Evolutionary conservation across 2,329 filamentous ascomycete genomes (phyloP), one percentile per base, ranked within the genome.

Genomic region (Tricladium varicosporioides): DNA sequence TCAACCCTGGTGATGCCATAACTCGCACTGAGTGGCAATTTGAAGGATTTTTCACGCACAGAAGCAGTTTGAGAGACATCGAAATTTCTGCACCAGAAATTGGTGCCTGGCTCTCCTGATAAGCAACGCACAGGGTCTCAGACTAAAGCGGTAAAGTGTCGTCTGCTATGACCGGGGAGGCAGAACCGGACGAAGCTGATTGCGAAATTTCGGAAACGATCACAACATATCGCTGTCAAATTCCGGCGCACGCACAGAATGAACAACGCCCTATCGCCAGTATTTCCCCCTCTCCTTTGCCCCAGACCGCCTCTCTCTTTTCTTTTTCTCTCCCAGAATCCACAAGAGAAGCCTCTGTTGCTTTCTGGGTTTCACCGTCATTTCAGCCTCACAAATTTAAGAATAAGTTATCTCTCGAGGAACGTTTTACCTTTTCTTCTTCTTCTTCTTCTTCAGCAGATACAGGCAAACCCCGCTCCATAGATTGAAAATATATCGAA

Each of bases 1-100:
- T 65, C 63, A 62, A 33, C 51, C 45, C 58, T 61, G 52, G 56
- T 47, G 14, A 5, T 2, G 2, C 1, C 11, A 43, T 27, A 53
- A 50, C 5, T 42, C 16, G 36, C 19, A 1, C 10, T 40, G 50
- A 59, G 55, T 47, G 43, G 15, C 42, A 60, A 58, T 55, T 52
- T 59, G 31, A 54, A 54, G 56, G 14, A 18, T 19, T 46, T 54
- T 32, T 15, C 10, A 48, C 19, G 53, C 54, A 32, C 15, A 27
- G 48, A 52, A 50, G 42, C 14, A 11, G 19, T 40, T 32, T n/a
- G 43, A 48, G n/a, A 15, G 32, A 31, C 14, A 16, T 11, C 8
- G 11, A 33, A 33, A 57, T 57, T 53, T 54, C 27, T 14, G 16
- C 11, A 33, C 3, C 22, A 5, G 11, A 36, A 36, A n/a, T 56